A percentile compares a stretch with the other conserved stretches of the same genome.
phyloP scores from a whole-genome alignment of 805 yeast genomes.

The Candida montana region DNA sequence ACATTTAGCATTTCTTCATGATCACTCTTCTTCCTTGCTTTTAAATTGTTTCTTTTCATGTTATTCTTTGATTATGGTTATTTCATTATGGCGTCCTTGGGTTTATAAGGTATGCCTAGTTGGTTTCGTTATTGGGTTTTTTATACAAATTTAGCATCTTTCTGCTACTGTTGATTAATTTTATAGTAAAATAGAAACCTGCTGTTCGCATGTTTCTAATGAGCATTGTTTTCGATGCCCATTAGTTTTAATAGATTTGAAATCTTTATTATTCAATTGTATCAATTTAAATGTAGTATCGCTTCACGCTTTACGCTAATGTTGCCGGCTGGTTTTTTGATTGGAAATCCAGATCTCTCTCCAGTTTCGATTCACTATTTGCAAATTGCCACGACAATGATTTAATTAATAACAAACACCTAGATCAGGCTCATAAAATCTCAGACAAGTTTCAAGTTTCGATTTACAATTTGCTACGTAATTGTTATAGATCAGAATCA shows the following conservation, averaged over 20 bases:
- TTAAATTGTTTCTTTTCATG: not conserved
- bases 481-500: no score
- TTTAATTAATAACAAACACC: no score
- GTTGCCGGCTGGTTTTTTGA: no score
- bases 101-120: not conserved
- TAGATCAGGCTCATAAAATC: no score
- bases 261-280: not conserved
- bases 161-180: not conserved
- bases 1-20: not conserved
- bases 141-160: constrained; percentile 1
- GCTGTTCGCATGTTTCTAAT: not conserved
- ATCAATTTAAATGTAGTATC: no score
- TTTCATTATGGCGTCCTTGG: not conserved
- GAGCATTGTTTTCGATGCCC: constrained; percentile 1
- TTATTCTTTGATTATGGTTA: not conserved
- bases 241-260: constrained; percentile 1
- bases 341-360: no score
- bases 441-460: no score
- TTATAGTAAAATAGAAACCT: not conserved
- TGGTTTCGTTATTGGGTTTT: not conserved
- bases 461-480: no score
- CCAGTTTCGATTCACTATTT: no score
- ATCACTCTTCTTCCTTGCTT: not conserved
- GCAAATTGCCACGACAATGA: no score
- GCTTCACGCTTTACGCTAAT: no score